phyloP scores from a whole-genome alignment of 352 stramenopile genomes.

The Phytophthora cactorum region DNA sequence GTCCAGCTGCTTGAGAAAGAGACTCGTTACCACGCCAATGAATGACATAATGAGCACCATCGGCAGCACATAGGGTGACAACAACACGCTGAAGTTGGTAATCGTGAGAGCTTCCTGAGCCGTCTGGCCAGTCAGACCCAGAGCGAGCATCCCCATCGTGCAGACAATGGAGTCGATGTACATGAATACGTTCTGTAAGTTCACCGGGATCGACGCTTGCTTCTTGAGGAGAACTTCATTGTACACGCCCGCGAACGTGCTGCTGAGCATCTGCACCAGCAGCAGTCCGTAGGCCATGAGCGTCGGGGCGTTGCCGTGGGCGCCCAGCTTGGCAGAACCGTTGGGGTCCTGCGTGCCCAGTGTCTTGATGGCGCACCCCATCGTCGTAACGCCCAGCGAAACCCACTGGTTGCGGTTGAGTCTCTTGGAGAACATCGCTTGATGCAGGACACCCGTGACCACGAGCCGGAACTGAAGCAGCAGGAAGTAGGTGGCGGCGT shows the following conservation, averaged over 20 bases:
- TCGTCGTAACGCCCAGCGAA: conserved; percentile 68
- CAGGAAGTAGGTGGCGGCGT: conserved; percentile 81
- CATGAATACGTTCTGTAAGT: conserved; percentile 89
- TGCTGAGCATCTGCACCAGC: conserved; percentile 81
- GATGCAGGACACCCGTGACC: conserved; percentile 76
- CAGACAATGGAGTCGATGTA: conserved; percentile 84
- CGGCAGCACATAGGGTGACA: conserved; percentile 75
- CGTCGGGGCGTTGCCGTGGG: conserved; percentile 19
- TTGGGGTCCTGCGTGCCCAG: conserved; percentile 42
- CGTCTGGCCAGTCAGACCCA: conserved; percentile 75
- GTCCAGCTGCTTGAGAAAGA: conserved; percentile 84
- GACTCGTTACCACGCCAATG: conserved; percentile 82
- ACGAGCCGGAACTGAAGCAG: conserved; percentile 85
- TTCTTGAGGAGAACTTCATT: conserved; percentile 87
- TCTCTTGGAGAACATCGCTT: conserved; percentile 76
- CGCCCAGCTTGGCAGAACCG: conserved; percentile 16
- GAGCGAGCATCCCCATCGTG: conserved; percentile 65
- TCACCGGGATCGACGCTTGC: conserved; percentile 67
- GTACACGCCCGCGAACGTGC: conserved; percentile 85
- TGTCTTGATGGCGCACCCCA: conserved; percentile 83
- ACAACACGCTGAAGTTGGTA: conserved; percentile 60
- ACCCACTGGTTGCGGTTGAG: conserved; percentile 85
- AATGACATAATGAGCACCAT: conserved; percentile 88
- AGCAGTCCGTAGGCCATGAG: conserved; percentile 65
- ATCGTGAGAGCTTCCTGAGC: conserved; percentile 57